Conservation (phyloP, 768 basidiomycete species). For the Trametes villosa region DNA sequence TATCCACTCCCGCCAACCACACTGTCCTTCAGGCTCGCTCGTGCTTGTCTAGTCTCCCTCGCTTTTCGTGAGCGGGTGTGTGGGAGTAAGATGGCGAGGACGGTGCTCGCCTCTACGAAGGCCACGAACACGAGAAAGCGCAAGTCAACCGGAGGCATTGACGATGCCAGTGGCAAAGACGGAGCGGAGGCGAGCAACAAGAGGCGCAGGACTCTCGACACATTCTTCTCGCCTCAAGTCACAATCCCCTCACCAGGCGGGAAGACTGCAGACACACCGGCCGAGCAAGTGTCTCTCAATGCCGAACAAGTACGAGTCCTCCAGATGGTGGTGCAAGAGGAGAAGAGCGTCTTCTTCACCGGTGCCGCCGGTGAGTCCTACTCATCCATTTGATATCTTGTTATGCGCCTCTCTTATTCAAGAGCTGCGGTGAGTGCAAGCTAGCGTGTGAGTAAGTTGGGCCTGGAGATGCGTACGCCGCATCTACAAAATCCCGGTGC, state of each 20-base stretch:
- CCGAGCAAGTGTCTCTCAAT: conserved; percentile 49
- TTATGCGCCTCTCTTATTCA: too few species aligned
- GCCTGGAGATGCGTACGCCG: too few species aligned
- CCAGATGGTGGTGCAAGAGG: conserved; percentile 56
- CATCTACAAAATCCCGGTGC: too few species aligned
- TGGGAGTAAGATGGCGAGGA: conserved; percentile 18
- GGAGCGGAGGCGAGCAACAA: conserved; percentile 28
- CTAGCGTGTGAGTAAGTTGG: too few species aligned
- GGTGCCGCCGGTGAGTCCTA: conserved; percentile 60
- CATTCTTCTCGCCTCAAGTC: conserved; percentile 39
- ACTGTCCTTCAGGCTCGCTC: not conserved
- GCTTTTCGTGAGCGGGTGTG: not conserved
- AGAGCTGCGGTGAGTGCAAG: too few species aligned
- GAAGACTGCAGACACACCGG: conserved; percentile 18
- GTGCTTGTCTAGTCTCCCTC: not conserved
- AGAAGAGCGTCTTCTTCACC: conserved; percentile 68
- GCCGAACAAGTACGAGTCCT: conserved; percentile 58
- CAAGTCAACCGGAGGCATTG: conserved; percentile 33
- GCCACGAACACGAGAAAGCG: conserved; percentile 34
- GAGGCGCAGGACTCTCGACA: conserved; percentile 39
- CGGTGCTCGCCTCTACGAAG: not conserved
- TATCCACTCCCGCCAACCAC: not conserved
- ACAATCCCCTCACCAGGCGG: conserved; percentile 19
- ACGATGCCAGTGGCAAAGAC: conserved; percentile 10
- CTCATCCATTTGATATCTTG: too few species aligned